Conservation (phyloP, 257 asterid species). For the Gentiana macrophylla region DNA sequence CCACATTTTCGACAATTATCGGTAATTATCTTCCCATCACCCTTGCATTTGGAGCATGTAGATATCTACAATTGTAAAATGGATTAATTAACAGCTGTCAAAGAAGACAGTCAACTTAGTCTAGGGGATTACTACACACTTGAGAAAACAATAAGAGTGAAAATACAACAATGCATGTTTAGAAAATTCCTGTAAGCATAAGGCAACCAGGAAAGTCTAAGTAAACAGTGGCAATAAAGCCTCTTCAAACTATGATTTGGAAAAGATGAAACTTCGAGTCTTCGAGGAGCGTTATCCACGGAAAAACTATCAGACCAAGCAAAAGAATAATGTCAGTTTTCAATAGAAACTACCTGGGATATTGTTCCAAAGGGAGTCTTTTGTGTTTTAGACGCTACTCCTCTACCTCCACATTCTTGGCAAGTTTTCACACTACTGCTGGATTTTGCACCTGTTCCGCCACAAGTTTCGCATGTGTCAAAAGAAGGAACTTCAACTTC, state of each 20-base stretch:
- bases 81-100: not conserved
- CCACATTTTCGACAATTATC: constrained; percentile 69
- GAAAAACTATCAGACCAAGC: not conserved
- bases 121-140: no score
- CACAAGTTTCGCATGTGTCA: constrained; percentile 70
- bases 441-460: constrained; percentile 87
- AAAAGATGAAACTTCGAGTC: no score
- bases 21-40: constrained; percentile 76
- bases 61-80: constrained; percentile 40
- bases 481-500: constrained; percentile 54
- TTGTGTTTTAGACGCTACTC: constrained; percentile 59
- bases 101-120: not conserved
- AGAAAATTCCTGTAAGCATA: no score
- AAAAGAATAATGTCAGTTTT: not conserved
- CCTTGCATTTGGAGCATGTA: constrained; percentile 71
- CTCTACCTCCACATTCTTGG: constrained; percentile 75
- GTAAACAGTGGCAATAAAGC: no score
- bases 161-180: no score
- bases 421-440: constrained; percentile 49
- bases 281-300: not conserved
- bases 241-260: no score
- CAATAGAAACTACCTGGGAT: constrained; percentile 63
- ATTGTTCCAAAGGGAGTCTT: constrained; percentile 82
- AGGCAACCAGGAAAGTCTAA: no score
- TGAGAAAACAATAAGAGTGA: no score